Evolutionary conservation across 2,329 filamentous ascomycete species (phyloP), one percentile per base, ranked within the genome.

Genomic region (Colletotrichum agaves): DNA sequence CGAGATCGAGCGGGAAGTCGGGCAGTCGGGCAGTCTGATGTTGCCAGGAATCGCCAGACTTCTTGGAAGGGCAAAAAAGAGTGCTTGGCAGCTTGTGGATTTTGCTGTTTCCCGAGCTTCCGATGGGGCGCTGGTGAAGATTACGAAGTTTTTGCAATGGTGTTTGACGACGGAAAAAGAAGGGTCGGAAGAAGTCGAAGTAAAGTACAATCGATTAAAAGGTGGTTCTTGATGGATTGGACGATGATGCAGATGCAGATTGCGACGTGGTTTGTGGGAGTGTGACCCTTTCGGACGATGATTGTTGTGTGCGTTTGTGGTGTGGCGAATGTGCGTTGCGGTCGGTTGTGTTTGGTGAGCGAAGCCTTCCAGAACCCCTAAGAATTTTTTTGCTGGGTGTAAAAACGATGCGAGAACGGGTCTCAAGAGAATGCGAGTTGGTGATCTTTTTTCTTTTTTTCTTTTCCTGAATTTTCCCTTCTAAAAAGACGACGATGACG

Each of bases 171-270:
- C 33, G 60, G 49, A 55, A 44, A 57, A 63, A 27, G 23, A 52
- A 67, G 60, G 35, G 39, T 41, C 21, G 50, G 53, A 53, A 27
- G 57, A 69, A 69, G 37, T 39, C 41, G 74, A 74, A 73, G 64
- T 71, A 73, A 74, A 77, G 73, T 78, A 74, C 74, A 75, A 74
- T 75, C 74, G 75, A 81, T 80, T 77, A 80, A 79, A 76, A 75
- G 60, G 65, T 74, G 73, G 73, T 73, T 74, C 71, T 59, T 55
- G 23, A 13, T 57, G 39, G 47, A 41, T 63, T 66, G 46, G 21
- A 49, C 35, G 57, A 23, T 50, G 63, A 39, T 55, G 58, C 55
- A 49, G 59, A 63, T 60, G 63, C 63, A 43, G 35, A 23, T 60
- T 41, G 50, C 49, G 58, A 27, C 46, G 21, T 31, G 19, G 13